Conservation (phyloP, 2,329 filamentous ascomycete species). For the Truncatella angustata region DNA sequence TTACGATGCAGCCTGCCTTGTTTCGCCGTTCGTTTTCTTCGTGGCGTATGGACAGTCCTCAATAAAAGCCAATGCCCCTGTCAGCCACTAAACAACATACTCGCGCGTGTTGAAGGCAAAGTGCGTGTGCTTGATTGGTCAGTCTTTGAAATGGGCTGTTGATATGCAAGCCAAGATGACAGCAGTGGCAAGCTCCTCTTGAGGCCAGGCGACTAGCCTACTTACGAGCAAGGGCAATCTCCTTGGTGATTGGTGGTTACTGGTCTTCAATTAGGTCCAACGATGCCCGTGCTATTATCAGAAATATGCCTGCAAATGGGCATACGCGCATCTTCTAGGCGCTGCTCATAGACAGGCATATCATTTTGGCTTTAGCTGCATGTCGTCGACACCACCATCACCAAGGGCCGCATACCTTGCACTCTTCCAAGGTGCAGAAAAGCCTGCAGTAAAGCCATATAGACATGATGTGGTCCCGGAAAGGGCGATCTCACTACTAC, state of each 20-base stretch:
- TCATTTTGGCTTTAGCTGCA: no score
- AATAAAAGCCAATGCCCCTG: no score
- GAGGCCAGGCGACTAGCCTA: background rate
- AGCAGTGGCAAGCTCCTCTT: background rate
- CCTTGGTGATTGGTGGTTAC: background rate
- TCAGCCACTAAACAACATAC: no score
- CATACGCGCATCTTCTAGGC: background rate
- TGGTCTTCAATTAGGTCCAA: background rate
- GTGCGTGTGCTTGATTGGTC: background rate
- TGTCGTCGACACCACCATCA: no score
- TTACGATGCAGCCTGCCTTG: conserved; percentile 15
- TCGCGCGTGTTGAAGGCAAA: background rate
- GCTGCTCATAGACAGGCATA: no score
- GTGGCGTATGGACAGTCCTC: no score
- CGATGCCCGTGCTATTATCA: background rate
- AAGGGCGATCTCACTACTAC: no score
- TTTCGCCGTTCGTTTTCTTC: no score
- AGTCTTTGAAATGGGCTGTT: background rate
- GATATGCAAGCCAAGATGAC: background rate
- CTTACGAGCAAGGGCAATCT: background rate
- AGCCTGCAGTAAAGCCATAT: no score
- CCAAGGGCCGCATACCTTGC: no score
- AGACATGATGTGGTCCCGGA: no score
- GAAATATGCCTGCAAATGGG: background rate
- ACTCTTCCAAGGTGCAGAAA: no score